Evolutionary conservation across 441 rosid species (phyloP).

Genomic region (Croton setiger): DNA sequence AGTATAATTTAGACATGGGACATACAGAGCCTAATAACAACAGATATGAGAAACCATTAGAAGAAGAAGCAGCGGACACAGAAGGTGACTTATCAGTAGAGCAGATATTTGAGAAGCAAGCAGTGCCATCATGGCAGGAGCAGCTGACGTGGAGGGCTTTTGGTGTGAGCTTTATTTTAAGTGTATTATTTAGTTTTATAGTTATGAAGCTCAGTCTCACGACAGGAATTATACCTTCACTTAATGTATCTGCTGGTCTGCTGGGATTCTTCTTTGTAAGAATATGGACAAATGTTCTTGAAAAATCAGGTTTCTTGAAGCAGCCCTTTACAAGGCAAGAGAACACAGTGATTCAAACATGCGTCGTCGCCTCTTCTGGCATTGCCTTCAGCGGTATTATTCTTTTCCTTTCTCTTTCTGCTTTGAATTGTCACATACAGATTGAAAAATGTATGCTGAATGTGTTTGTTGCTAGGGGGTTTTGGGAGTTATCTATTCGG

Average conservation of each 20-base stretch:
- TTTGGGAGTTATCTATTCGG: slow-evolving; percentile 15
- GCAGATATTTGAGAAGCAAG: slow-evolving; percentile 14
- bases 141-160: slow-evolving; percentile 16
- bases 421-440: neutral
- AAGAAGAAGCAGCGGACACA: slow-evolving; percentile 1
- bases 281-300: slow-evolving; percentile 16
- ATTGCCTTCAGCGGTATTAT: slow-evolving; percentile 15
- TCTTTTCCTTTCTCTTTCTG: neutral
- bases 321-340: slow-evolving; percentile 17
- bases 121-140: slow-evolving; percentile 17
- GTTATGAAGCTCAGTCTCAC: slow-evolving; percentile 18
- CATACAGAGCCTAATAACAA: neutral
- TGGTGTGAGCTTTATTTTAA: slow-evolving; percentile 12
- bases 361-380: slow-evolving; percentile 17
- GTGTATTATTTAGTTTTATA: slow-evolving; percentile 15
- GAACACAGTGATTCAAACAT: slow-evolving; percentile 19
- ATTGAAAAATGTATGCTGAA: neutral
- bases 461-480: slow-evolving; percentile 10
- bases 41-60: neutral
- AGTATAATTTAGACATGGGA: slow-evolving; percentile 5
- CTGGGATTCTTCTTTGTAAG: slow-evolving; percentile 18
- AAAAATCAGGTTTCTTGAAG: slow-evolving; percentile 10
- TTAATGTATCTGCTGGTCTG: slow-evolving; percentile 20
- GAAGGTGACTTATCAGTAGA: slow-evolving; percentile 11
- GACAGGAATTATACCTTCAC: slow-evolving; percentile 19